A percentile compares a stretch with the other conserved stretches of the same genome.
Evolutionary conservation across 2,329 filamentous ascomycete species (phyloP).

Genomic region (Dothidotthia symphoricarpi): DNA sequence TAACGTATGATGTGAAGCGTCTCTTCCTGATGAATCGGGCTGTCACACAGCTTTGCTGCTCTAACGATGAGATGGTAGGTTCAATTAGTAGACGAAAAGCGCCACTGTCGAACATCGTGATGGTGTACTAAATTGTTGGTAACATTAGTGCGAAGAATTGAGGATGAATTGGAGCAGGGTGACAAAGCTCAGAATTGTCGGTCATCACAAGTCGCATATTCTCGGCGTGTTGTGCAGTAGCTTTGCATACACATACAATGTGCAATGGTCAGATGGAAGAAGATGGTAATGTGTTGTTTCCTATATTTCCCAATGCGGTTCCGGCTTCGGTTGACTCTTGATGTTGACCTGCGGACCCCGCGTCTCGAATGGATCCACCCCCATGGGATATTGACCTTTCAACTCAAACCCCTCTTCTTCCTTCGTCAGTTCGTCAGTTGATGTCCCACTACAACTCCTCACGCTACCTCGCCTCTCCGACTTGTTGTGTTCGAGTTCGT

Average conservation of each 20-base stretch:
- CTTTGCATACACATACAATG: neutral
- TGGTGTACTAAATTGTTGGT: neutral
- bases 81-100: too few species aligned
- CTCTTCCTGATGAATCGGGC: too few species aligned
- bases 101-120: too few species aligned
- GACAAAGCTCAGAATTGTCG: too few species aligned
- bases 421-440: constrained; percentile 20
- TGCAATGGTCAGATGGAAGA: neutral
- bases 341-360: constrained; percentile 23
- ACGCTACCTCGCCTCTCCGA: constrained; percentile 14
- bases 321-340: constrained; percentile 18
- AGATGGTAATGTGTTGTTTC: neutral
- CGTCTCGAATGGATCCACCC: constrained; percentile 23
- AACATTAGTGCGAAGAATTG: neutral
- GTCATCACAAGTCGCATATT: too few species aligned
- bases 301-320: constrained; percentile 26
- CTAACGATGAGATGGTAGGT: too few species aligned
- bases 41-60: too few species aligned
- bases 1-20: too few species aligned
- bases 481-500: constrained; percentile 29
- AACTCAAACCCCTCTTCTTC: constrained; percentile 8
- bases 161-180: neutral
- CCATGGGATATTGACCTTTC: constrained; percentile 24
- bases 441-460: constrained; percentile 25
- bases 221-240: too few species aligned